Evolutionary conservation across 768 basidiomycete genomes (phyloP).

Genomic region (Calocybe gangraenosa): DNA sequence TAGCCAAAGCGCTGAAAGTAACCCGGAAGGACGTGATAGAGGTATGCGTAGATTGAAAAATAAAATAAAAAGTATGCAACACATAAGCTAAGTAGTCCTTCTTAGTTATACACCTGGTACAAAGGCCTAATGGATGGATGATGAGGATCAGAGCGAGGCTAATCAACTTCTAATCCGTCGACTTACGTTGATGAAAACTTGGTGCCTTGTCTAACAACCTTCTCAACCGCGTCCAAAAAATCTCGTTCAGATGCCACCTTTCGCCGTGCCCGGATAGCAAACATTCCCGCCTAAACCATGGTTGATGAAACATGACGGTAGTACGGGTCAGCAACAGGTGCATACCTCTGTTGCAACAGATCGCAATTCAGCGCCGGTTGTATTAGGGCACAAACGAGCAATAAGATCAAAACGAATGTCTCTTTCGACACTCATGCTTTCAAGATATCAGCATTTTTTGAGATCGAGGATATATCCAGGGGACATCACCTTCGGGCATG

Average conservation of each 20-base stretch:
- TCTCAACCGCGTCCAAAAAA: constrained; percentile 97
- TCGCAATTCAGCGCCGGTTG: constrained; percentile 96
- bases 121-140: constrained; percentile 51
- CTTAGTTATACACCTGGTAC: constrained; percentile 93
- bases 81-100: constrained; percentile 5
- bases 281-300: constrained; percentile 89
- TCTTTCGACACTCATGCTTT: constrained; percentile 94
- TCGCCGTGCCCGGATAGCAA: constrained; percentile 92
- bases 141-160: constrained; percentile 6
- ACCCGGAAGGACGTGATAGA: too few relatives aligned
- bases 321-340: constrained; percentile 3
- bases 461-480: neutral
- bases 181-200: constrained; percentile 97
- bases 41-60: too few relatives aligned
- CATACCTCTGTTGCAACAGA: constrained; percentile 93
- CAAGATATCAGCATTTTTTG: constrained; percentile 5
- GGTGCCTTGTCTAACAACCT: constrained; percentile 95
- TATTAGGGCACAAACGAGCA: constrained; percentile 94
- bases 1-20: too few relatives aligned
- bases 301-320: constrained; percentile 2
- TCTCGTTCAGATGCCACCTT: constrained; percentile 98
- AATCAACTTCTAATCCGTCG: constrained; percentile 1
- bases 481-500: constrained; percentile 80
- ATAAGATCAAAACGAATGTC: constrained; percentile 98
- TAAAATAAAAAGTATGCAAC: too few relatives aligned